Evolutionary conservation across 257 asterid genomes (phyloP).

Genomic region (Linaria vulgaris): DNA sequence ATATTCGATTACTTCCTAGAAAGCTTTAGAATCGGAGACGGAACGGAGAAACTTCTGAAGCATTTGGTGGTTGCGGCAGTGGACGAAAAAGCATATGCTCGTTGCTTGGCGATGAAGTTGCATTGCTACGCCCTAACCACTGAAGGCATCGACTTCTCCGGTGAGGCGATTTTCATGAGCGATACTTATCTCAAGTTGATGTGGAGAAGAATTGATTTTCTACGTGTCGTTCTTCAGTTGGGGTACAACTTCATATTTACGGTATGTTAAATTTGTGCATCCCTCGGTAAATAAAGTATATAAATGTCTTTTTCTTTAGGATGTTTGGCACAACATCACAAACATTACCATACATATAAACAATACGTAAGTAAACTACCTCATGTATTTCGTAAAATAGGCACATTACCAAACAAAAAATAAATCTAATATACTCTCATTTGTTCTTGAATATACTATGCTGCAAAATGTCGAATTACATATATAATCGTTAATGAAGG

Average conservation of each 20-base stretch:
- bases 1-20: conserved; percentile 6
- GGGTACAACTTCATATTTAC: conserved; percentile 16
- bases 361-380: no score
- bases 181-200: conserved; percentile 1
- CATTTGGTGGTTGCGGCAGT: conserved; percentile 8
- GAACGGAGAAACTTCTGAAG: background rate
- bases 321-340: no score
- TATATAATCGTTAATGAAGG: no score
- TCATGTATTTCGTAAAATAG: no score
- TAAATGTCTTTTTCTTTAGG: no score
- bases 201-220: conserved; percentile 13
- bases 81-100: conserved; percentile 11
- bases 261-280: background rate
- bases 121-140: background rate
- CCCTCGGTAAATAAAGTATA: no score
- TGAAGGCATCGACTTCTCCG: conserved; percentile 6
- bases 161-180: conserved; percentile 7
- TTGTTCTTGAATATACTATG: no score
- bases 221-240: conserved; percentile 2
- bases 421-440: no score
- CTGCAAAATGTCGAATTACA: no score
- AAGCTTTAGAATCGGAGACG: conserved; percentile 10
- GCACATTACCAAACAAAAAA: no score
- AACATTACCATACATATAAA: no score
- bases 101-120: background rate